Evolutionary conservation across 2,329 filamentous ascomycete genomes (phyloP).

Genomic region (Coniochaeta hoffmannii): DNA sequence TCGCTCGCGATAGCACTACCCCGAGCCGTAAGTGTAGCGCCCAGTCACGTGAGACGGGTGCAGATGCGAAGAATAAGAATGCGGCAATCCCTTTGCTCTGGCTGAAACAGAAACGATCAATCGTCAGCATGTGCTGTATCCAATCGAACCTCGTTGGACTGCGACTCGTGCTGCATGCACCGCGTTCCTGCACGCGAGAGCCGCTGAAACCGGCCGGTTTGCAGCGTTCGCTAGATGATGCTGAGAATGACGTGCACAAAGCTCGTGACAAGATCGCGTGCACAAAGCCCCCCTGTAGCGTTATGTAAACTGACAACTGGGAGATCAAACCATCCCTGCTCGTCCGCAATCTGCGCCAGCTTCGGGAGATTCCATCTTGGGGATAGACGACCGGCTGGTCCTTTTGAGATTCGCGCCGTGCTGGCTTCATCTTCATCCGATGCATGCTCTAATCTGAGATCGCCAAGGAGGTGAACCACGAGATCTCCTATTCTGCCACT

Average conservation of each 20-base stretch:
- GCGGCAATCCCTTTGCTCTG: background rate
- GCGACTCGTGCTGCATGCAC: background rate
- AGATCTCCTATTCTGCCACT: background rate
- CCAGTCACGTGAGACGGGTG: background rate
- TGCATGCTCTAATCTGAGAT: background rate
- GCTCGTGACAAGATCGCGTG: background rate
- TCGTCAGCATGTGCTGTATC: background rate
- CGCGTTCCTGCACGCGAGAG: background rate
- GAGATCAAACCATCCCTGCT: constrained; percentile 1
- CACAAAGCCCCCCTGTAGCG: background rate
- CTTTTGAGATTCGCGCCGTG: background rate
- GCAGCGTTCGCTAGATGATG: background rate
- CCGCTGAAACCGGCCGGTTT: background rate
- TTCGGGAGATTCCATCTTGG: background rate
- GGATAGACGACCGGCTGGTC: background rate
- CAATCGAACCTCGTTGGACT: background rate
- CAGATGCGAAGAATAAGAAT: background rate
- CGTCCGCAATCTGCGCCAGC: background rate
- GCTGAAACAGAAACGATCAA: background rate
- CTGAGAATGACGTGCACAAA: background rate
- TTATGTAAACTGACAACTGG: background rate
- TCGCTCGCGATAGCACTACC: background rate
- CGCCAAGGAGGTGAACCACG: background rate
- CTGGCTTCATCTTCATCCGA: background rate
- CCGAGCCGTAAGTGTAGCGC: background rate